These are phyloP conservation scores for Aspergillus candidus DNA, from an alignment of 2,329 filamentous ascomycete genomes.

Conservation along the genomic window DNA sequence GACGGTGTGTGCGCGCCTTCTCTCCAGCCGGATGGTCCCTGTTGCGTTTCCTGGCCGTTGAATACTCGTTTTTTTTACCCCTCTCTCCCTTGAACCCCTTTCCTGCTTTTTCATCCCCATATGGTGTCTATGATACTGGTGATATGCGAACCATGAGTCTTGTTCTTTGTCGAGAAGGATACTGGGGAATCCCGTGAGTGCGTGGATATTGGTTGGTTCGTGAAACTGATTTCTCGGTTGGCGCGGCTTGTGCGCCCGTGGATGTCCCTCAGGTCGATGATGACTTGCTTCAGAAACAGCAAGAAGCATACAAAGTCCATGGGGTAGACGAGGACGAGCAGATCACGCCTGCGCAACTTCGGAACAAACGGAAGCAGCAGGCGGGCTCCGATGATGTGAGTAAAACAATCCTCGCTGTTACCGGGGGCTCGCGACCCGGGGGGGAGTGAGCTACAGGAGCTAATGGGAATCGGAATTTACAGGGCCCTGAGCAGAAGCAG, in stretches of 20 bases:
- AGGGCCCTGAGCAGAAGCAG: slow-evolving; percentile 30
- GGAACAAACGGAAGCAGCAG: slow-evolving; percentile 51
- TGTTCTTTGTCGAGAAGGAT: neutral
- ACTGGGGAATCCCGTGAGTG: slow-evolving; percentile 11
- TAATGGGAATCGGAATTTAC: neutral
- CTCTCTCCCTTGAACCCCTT: neutral
- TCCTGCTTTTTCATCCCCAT: slow-evolving; percentile 3
- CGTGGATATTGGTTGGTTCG: slow-evolving; percentile 18
- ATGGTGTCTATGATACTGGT: neutral
- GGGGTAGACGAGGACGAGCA: slow-evolving; percentile 55
- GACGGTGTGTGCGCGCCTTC: slow-evolving; percentile 42
- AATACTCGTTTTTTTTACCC: slow-evolving; percentile 8
- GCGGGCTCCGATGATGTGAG: slow-evolving; percentile 47
- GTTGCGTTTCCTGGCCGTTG: slow-evolving; percentile 11
- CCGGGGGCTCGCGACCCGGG: no score
- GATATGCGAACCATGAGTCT: no score
- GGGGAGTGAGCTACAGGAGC: neutral
- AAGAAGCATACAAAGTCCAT: slow-evolving; percentile 54
- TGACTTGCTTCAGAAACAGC: slow-evolving; percentile 54
- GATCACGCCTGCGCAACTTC: slow-evolving; percentile 38
- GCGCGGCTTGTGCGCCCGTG: slow-evolving; percentile 23
- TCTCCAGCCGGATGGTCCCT: slow-evolving; percentile 12
- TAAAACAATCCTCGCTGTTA: slow-evolving; percentile 2
- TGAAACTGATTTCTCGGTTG: slow-evolving; percentile 31
- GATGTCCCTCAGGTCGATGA: slow-evolving; percentile 51